Evolutionary conservation across 192 early-diverging fungal species (phyloP), one percentile per base, ranked within the genome.

Genomic region (Lobosporangium transversale): DNA sequence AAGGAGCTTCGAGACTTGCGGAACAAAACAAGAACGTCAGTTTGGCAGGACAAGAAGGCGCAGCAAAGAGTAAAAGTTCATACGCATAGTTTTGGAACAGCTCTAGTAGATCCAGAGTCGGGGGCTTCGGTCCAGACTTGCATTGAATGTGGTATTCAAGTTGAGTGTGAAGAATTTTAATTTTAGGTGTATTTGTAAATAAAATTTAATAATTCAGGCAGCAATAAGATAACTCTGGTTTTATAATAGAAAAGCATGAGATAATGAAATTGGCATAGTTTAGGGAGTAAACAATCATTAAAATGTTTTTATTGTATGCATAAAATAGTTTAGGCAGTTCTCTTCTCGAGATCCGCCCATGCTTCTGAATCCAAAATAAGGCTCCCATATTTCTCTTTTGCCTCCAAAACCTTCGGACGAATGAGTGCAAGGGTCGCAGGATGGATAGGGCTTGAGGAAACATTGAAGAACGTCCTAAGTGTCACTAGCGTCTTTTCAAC

Each of bases 111-210:
- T 37, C 79, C 84, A 11, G 62, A 84, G 55, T 81, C 81, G 0
- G 91, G 84, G 9, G 71, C 58, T 9, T 74, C 79, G 0, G 81
- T 82, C n/a, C 89, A 90, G 61, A 85, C 78, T 4, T 93, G 93
- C 63, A 68, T 59, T 11, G 74, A 66, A 3, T 94, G 93, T 70
- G 90, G 91, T 2, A 67, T 92, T 23, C 75, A 80, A 11, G 81
- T 93, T 11, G 91, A 93, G 62, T 84, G 89, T 23, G 89, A 89
- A 55, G 84, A 88, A 66, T 90, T 94, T 74, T 92, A 63, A 60
- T 60, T n/a, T n/a, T n/a, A n/a, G n/a, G n/a, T n/a, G n/a, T n/a
- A n/a, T n/a, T n/a, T n/a, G n/a, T n/a, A n/a, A n/a, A n/a, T n/a
- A n/a, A n/a, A n/a, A n/a, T n/a, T n/a, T n/a, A n/a, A n/a, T n/a